These are phyloP conservation scores for Nakazawaea wyomingensis DNA, from an alignment of 805 yeast genomes.

Conservation along the genomic window DNA sequence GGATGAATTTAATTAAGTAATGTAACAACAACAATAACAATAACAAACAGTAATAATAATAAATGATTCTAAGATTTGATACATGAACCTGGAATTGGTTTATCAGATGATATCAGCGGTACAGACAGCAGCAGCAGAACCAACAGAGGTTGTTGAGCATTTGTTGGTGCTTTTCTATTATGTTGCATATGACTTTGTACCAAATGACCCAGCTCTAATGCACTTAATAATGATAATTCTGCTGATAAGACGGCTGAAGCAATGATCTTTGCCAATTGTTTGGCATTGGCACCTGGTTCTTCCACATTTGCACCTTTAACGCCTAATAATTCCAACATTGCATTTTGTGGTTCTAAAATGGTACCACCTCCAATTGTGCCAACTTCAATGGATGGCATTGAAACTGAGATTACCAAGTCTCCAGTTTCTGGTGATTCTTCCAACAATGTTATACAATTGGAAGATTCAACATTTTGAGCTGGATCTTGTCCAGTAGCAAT, in stretches of 20 bases:
- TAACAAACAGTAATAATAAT: too few species aligned
- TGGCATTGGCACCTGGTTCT: conserved; percentile 90
- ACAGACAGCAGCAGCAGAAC: conserved; percentile 38
- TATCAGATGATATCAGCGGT: conserved; percentile 21
- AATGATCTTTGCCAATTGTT: conserved; percentile 85
- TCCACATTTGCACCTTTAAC: conserved; percentile 95
- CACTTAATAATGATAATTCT: conserved; percentile 89
- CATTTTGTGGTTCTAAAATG: conserved; percentile 91
- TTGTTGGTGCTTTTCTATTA: conserved; percentile 65
- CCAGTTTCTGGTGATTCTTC: conserved; percentile 67
- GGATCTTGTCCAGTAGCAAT: conserved; percentile 99
- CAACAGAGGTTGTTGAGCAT: conserved; percentile 19
- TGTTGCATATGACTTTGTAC: conserved; percentile 97
- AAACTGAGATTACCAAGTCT: conserved; percentile 85
- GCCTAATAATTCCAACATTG: conserved; percentile 91
- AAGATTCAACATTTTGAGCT: conserved; percentile 97
- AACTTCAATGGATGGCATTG: conserved; percentile 98
- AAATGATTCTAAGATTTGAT: conserved; percentile 10
- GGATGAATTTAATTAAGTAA: too few species aligned
- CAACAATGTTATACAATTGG: conserved; percentile 96
- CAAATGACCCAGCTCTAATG: conserved; percentile 97
- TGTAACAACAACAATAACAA: too few species aligned
- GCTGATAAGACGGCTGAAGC: conserved; percentile 96
- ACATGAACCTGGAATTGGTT: conserved; percentile 13
- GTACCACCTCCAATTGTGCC: conserved; percentile 99